Base-by-base conservation (phyloP, 345 rosid genomes). In the Erysimum cheiranthoides region DNA sequence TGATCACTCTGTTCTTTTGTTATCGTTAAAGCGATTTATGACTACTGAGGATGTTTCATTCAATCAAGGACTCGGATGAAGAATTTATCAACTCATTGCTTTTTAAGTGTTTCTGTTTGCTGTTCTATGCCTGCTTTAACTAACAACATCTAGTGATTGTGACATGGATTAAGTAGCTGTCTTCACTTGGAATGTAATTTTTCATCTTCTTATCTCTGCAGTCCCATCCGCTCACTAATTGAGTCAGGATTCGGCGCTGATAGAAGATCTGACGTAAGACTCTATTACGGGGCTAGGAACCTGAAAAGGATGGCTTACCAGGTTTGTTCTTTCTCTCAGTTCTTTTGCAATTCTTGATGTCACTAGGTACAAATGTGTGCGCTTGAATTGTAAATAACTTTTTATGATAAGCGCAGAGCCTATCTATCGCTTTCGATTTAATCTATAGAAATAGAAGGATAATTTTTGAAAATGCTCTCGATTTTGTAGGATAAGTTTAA, bases 261-360 rank as follows among this genome's bases (percentile, higher is more conserved):
- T 58, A 85, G 81, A 81, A 86, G 99, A 82, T 80, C 87, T 4
- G 94, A 92, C 51, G 98, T 90, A 18, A 88, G 98, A 80, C 87
- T 95, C 31, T 95, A 92, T 79, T 95, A 95, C 61, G 98, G 98
- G 30, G 97, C 94, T 47, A 87, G 98, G 85, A 95, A 87, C 85
- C 92, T 95, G 28, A 79, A 73, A 78, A 90, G 97, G 79, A 92
- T 95, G 97, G 99, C 98, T 68, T 95, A 92, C 73, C 97, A 90
- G 97, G 99, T 95, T 82, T 74, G 4, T 71, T 63, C 65, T 54
- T 58, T 71, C 77, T 34, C 68, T 5, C 68, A 5, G 30, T 35
- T 60, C 7, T 66, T 40, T 66, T 34, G 16, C 17, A 72, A 16
- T 25, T 18, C 16, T 34, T 14, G 18, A 40, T 21, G 58, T 61